Conservation (phyloP, 1,139 yeast genomes). For the Lodderomyces pseudojiufengensis region DNA sequence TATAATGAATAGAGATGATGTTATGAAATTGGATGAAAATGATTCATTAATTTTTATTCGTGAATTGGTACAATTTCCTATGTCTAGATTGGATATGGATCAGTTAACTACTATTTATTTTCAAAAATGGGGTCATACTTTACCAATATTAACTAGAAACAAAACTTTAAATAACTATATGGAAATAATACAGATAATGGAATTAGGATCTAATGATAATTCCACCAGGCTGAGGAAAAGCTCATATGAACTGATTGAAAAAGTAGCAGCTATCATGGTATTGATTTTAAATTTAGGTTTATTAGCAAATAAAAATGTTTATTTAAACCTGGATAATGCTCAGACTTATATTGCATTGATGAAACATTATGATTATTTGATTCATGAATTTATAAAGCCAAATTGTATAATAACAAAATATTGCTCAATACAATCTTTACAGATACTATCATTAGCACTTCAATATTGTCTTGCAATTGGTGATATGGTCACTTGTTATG, state of each 20-base stretch:
- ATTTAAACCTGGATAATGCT: constrained; percentile 16
- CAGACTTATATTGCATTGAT: constrained; percentile 25
- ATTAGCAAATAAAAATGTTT: constrained; percentile 34
- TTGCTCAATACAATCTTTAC: constrained; percentile 69
- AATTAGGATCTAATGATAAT: constrained; percentile 16
- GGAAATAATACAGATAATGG: constrained; percentile 42
- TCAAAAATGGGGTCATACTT: constrained; percentile 71
- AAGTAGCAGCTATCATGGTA: constrained; percentile 59
- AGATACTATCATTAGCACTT: constrained; percentile 63
- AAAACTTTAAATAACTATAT: constrained; percentile 59
- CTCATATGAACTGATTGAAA: constrained; percentile 41
- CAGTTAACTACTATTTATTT: constrained; percentile 59
- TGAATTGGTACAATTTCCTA: constrained; percentile 47
- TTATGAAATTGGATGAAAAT: constrained; percentile 20
- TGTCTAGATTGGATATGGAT: constrained; percentile 51
- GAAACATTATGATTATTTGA: constrained; percentile 47
- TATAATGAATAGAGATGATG: constrained; percentile 31
- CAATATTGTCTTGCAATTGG: constrained; percentile 74
- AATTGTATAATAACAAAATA: constrained; percentile 48
- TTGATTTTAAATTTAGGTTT: constrained; percentile 58
- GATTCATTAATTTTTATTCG: constrained; percentile 46
- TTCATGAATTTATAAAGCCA: constrained; percentile 53
- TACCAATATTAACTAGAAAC: constrained; percentile 67
- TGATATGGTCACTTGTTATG: constrained; percentile 70
- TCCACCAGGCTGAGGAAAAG: constrained; percentile 1